Conservation (phyloP, 768 basidiomycete species). For the Dentipellis sp. region DNA sequence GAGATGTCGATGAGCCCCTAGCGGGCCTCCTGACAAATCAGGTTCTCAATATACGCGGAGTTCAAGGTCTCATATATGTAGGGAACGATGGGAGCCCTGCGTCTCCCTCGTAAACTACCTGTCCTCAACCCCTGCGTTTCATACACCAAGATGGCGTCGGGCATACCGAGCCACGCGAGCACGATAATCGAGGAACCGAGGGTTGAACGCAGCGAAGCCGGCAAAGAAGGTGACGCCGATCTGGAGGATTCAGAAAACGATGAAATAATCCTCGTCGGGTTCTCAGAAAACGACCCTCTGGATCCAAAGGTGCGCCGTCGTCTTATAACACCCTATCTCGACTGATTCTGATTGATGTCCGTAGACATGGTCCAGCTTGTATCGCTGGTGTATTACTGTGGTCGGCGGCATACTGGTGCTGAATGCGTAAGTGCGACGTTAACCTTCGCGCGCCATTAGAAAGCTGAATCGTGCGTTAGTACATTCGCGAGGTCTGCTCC, state of each 20-base stretch:
- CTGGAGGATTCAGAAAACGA: not conserved
- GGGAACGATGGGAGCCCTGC: no score
- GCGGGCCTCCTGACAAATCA: no score
- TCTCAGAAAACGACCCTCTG: constrained; percentile 1
- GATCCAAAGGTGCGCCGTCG: constrained; percentile 7
- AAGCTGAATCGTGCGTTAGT: constrained; percentile 21
- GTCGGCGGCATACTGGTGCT: constrained; percentile 41
- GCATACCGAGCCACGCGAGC: not conserved
- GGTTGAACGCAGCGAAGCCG: not conserved
- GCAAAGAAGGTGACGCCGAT: not conserved
- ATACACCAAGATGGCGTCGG: no score
- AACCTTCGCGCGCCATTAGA: not conserved
- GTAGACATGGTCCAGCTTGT: constrained; percentile 43
- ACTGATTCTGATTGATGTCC: not conserved
- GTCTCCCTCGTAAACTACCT: no score
- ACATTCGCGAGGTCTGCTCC: constrained; percentile 59
- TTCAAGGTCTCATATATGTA: no score
- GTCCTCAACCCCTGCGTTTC: no score
- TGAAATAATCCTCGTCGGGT: constrained; percentile 12
- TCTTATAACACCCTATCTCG: not conserved
- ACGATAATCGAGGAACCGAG: not conserved
- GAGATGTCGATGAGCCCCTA: no score
- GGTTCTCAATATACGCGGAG: no score
- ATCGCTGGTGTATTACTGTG: constrained; percentile 45
- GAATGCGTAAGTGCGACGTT: constrained; percentile 34